phyloP scores from a whole-genome alignment of 192 early-diverging fungal genomes.

The Hyaloraphidium curvatum region DNA sequence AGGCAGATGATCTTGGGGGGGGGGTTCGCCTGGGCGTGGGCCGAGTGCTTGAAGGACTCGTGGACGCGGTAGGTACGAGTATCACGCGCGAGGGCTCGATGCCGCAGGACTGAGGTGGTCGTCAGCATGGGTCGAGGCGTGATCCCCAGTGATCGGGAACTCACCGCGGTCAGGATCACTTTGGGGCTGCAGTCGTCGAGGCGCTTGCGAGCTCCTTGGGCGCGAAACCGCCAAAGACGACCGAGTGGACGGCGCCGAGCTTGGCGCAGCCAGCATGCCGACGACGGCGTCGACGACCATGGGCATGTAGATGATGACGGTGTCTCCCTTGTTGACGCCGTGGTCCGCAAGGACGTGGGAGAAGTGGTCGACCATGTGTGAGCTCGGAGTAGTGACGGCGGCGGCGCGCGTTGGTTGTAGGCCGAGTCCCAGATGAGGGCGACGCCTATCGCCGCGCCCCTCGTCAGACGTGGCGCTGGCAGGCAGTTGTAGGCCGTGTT shows the following conservation, averaged over 20 bases:
- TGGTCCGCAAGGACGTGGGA: slow-evolving; percentile 36
- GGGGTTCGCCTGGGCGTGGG: no score
- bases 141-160: no score
- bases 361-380: slow-evolving; percentile 39
- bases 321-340: slow-evolving; percentile 48
- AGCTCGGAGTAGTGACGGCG: slow-evolving; percentile 48
- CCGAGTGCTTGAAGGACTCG: slow-evolving; percentile 33
- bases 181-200: slow-evolving; percentile 60
- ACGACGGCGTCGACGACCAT: slow-evolving; percentile 64
- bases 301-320: slow-evolving; percentile 40
- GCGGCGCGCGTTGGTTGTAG: slow-evolving; percentile 27
- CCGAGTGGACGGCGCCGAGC: slow-evolving; percentile 62
- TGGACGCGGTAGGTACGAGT: slow-evolving; percentile 55
- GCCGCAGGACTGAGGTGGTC: slow-evolving; percentile 57
- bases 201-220: slow-evolving; percentile 33
- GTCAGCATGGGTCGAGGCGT: no score
- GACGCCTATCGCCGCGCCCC: slow-evolving; percentile 32
- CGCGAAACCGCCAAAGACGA: slow-evolving; percentile 40
- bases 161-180: slow-evolving; percentile 54
- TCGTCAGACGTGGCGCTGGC: slow-evolving; percentile 46
- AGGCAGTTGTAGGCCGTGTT: slow-evolving; percentile 69
- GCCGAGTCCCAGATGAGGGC: slow-evolving; percentile 65
- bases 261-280: slow-evolving; percentile 74
- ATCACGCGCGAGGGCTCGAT: slow-evolving; percentile 55
- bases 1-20: slow-evolving; percentile 42